These are phyloP conservation scores for Pecoramyces ruminantium DNA, from an alignment of 192 early-diverging fungal genomes.

Conservation along the genomic window DNA sequence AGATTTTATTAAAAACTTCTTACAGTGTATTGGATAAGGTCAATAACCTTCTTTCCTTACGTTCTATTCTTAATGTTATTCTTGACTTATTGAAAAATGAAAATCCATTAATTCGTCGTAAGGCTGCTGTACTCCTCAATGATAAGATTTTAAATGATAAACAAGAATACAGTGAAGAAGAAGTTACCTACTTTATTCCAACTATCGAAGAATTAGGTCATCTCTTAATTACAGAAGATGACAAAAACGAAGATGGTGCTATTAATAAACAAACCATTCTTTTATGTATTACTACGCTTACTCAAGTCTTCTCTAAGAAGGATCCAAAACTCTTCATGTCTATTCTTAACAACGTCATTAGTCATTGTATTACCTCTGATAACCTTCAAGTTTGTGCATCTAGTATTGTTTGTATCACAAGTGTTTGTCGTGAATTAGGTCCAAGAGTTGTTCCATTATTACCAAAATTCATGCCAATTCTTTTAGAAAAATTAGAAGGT, in stretches of 20 bases:
- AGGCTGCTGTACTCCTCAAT: conserved; percentile 58
- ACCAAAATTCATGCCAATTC: conserved; percentile 65
- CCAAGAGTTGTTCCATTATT: conserved; percentile 58
- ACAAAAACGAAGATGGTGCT: conserved; percentile 15
- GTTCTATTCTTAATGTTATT: conserved; percentile 57
- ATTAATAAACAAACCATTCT: conserved; percentile 3
- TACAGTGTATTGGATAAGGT: conserved; percentile 59
- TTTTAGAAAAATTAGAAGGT: conserved; percentile 22
- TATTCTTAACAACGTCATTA: background rate
- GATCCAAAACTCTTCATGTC: background rate
- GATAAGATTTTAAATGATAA: conserved; percentile 35
- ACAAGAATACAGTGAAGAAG: conserved; percentile 19
- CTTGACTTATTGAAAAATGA: conserved; percentile 25
- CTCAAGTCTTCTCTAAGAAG: background rate
- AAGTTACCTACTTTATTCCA: conserved; percentile 20
- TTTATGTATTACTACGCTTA: conserved; percentile 9
- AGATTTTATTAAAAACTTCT: conserved; percentile 33
- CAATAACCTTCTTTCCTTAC: conserved; percentile 55
- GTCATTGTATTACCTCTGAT: background rate
- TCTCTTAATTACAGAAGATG: conserved; percentile 14
- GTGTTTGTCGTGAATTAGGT: conserved; percentile 43
- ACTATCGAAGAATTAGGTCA: conserved; percentile 23
- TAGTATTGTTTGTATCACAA: conserved; percentile 20
- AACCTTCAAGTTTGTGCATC: conserved; percentile 16
- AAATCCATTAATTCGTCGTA: conserved; percentile 38